Base-by-base conservation (phyloP, 2,329 filamentous ascomycete species). In the Periconia sp. region DNA sequence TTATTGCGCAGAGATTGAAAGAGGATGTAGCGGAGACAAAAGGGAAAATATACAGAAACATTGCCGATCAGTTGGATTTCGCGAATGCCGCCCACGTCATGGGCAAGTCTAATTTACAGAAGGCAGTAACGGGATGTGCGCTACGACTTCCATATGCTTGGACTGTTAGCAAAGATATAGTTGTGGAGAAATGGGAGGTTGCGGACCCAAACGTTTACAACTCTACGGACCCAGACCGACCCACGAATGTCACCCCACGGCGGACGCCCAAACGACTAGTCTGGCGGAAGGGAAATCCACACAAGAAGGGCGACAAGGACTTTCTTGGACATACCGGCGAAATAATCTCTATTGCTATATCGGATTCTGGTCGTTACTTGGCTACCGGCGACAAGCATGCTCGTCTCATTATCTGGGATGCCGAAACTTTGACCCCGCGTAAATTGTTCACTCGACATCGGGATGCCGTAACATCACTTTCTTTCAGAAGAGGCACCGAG, bases 11-110 rank as follows among this genome's bases (percentile, higher is more conserved):
- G 73, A 50, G 71, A 31, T 79, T 99, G 64, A 87, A 93, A 74
- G 91, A 97, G 76, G 94, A 97, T 71, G 90, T 94, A 42, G 86
- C 94, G 49, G 94, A 97, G 76, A 85, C 85, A 52, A 97, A 97
- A 77, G 94, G 94, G 53, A 88, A 89, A 64, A 83, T 96, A 47
- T 97, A 96, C 77, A 85, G 91, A 48, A 85, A 85, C 71, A 84
- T 99, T 62, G 89, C 90, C 35, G 79, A 83, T 19, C 83, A 90
- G 61, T 81, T 96, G 59, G 85, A 87, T 57, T 89, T 95, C 70
- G 78, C 78, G 47, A 77, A 80, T 33, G 88, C 89, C 37, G 81
- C 82, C 15, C 85, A 89, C 70, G 86, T 86, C 6, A 83, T 88
- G 60, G 93, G 94, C 73, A 86, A 89, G 62, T 88, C 88, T 70